These are phyloP conservation scores for Sporothrix mexicana DNA, from an alignment of 2,329 filamentous ascomycete genomes.

Conservation along the genomic window DNA sequence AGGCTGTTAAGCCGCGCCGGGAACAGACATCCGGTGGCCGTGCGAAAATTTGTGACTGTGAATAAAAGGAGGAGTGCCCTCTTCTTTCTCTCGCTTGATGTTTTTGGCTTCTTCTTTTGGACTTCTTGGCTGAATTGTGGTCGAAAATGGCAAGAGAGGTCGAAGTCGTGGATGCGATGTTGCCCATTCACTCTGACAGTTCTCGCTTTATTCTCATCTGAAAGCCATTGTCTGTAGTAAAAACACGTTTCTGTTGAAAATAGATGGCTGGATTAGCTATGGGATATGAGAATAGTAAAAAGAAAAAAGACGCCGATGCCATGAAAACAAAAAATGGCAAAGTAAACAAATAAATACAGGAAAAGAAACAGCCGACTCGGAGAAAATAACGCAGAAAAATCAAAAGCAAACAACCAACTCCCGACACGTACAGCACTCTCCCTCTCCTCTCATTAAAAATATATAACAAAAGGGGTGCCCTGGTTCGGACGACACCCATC, in stretches of 20 bases:
- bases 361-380: background rate
- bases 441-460: background rate
- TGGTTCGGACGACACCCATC: background rate
- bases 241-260: background rate
- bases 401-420: background rate
- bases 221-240: too few species aligned
- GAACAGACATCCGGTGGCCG: background rate
- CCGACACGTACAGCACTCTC: background rate
- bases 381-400: background rate
- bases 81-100: too few species aligned
- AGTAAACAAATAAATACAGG: constrained; percentile 5
- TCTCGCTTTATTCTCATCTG: background rate
- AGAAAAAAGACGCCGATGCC: constrained; percentile 9
- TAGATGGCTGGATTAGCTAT: background rate
- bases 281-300: background rate
- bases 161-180: background rate
- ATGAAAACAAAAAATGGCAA: background rate
- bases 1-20: background rate
- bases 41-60: background rate
- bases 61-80: constrained; percentile 3
- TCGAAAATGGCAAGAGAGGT: background rate
- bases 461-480: background rate
- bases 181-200: background rate
- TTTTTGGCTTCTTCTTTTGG: background rate
- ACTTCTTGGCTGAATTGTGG: background rate